Evolutionary conservation across 139 green algal genomes (phyloP).

Genomic region (Picochlorum sp.): DNA sequence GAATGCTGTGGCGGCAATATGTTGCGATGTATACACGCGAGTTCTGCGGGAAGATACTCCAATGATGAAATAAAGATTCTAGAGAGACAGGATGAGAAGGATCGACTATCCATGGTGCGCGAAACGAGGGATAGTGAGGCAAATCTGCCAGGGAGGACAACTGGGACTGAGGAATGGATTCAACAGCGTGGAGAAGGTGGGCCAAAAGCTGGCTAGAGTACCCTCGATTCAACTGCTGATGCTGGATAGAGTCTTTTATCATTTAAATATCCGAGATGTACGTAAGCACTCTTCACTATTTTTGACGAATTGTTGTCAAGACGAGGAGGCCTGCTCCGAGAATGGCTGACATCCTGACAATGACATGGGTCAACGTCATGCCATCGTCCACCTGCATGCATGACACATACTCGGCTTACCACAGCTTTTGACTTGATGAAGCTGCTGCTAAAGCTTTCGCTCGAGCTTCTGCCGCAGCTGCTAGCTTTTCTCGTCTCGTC

Average conservation of each 20-base stretch:
- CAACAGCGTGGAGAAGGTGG: slow-evolving; percentile 29
- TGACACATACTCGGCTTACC: background rate
- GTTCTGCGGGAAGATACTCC: background rate
- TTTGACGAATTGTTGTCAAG: background rate
- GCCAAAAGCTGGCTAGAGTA: too few relatives aligned
- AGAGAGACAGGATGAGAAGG: background rate
- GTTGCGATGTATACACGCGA: background rate
- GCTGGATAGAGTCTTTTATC: too few relatives aligned
- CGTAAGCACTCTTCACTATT: too few relatives aligned
- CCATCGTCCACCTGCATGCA: slow-evolving; percentile 2
- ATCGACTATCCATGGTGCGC: background rate
- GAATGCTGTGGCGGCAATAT: background rate
- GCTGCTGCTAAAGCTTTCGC: slow-evolving; percentile 48
- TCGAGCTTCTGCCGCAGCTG: slow-evolving; percentile 67
- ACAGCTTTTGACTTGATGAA: slow-evolving; percentile 36
- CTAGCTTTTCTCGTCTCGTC: slow-evolving; percentile 46
- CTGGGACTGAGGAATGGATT: slow-evolving; percentile 31
- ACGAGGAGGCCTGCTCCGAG: slow-evolving; percentile 3
- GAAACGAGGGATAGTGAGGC: background rate
- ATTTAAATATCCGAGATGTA: too few relatives aligned
- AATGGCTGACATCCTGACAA: slow-evolving; percentile 19
- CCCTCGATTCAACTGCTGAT: too few relatives aligned
- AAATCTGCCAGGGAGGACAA: slow-evolving; percentile 26
- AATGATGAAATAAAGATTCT: background rate
- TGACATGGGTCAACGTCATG: background rate